These are phyloP conservation scores for Beverwykella pulmonaria DNA, from an alignment of 495 filamentous ascomycete species.

Conservation along the genomic window DNA sequence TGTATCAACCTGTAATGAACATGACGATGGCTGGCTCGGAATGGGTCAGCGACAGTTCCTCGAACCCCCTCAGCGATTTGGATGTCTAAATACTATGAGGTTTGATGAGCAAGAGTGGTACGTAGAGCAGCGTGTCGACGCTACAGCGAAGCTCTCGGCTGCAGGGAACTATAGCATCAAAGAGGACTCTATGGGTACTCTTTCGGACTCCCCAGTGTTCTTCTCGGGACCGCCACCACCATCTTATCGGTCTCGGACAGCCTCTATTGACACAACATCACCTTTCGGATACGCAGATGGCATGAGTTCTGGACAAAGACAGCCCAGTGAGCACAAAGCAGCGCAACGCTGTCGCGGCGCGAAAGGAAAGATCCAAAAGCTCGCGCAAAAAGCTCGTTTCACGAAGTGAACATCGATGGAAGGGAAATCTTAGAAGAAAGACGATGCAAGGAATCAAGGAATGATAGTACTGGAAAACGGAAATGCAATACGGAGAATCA, in stretches of 20 bases:
- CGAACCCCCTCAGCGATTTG: not conserved
- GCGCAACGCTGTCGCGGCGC: conserved; percentile 18
- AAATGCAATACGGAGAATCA: no score
- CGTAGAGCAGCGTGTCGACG: conserved; percentile 16
- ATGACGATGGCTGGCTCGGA: not conserved
- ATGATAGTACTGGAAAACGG: no score
- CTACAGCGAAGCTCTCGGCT: not conserved
- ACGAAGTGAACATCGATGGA: conserved; percentile 15
- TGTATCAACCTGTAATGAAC: not conserved
- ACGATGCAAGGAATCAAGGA: not conserved
- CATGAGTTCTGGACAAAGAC: conserved; percentile 17
- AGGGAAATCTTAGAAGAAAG: not conserved
- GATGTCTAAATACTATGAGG: not conserved
- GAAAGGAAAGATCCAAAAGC: conserved; percentile 17
- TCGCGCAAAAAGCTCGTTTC: conserved; percentile 23
- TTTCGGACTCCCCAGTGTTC: conserved; percentile 34
- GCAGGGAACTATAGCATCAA: not conserved
- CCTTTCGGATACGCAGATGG: conserved; percentile 37
- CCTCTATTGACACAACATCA: conserved; percentile 30
- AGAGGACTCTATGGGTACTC: conserved; percentile 34
- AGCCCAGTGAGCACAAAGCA: conserved; percentile 22
- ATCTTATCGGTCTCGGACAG: conserved; percentile 31
- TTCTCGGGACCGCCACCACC: conserved; percentile 29
- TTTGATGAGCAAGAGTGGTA: conserved; percentile 9
- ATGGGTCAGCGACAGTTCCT: not conserved